Evolutionary conservation across 164 flowering plant genomes (phyloP).

Genomic region (Stephania japonica): DNA sequence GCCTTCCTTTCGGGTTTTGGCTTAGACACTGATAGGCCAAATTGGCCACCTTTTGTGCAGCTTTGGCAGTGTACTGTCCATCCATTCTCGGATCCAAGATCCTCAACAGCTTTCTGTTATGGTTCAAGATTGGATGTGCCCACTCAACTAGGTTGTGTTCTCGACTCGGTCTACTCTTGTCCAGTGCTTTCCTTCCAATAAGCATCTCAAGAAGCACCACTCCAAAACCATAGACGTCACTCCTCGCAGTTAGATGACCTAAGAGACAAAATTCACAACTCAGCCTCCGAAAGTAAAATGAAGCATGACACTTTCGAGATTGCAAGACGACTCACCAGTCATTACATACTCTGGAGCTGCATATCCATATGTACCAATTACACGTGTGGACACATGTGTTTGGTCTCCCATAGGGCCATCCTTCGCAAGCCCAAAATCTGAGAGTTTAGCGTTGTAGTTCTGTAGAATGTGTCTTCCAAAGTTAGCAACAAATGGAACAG

Average conservation of each 20-base stretch:
- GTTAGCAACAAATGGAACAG: slow-evolving; percentile 4
- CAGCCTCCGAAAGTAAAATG: not conserved
- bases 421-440: slow-evolving; percentile 95
- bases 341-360: slow-evolving; percentile 94
- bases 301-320: not conserved
- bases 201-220: slow-evolving; percentile 95
- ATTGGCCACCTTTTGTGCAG: slow-evolving; percentile 63
- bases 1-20: slow-evolving; percentile 90
- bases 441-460: slow-evolving; percentile 86
- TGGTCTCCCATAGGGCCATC: slow-evolving; percentile 98
- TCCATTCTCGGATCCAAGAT: slow-evolving; percentile 90
- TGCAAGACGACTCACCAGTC: slow-evolving; percentile 62
- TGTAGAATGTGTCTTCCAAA: slow-evolving; percentile 25
- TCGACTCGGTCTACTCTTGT: slow-evolving; percentile 79
- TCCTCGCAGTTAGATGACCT: slow-evolving; percentile 90
- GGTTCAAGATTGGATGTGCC: slow-evolving; percentile 82
- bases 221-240: slow-evolving; percentile 95
- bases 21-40: slow-evolving; percentile 90
- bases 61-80: slow-evolving; percentile 61
- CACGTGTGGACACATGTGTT: slow-evolving; percentile 93
- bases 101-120: slow-evolving; percentile 48
- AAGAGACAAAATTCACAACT: slow-evolving; percentile 11
- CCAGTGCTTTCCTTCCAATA: slow-evolving; percentile 81
- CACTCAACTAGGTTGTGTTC: slow-evolving; percentile 94
- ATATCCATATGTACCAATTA: slow-evolving; percentile 97